A percentile compares a stretch with the other conserved stretches of the same genome.
phyloP scores from a whole-genome alignment of 1,139 yeast genomes.

The Suhomyces guaymorum region DNA sequence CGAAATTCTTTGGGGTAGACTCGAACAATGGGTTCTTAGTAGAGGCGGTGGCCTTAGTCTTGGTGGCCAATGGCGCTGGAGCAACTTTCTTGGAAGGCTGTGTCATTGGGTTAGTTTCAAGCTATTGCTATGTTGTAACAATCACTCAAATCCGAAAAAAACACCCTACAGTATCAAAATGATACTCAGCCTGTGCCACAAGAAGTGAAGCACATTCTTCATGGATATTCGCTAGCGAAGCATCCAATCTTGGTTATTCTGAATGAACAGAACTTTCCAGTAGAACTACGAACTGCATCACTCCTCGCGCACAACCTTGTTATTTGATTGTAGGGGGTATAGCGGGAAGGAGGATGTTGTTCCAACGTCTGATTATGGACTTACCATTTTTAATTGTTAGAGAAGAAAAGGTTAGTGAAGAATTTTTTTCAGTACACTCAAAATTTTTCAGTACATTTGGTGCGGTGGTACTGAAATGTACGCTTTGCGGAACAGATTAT shows the following conservation, averaged over 20 bases:
- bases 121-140: conserved; percentile 32
- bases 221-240: neutral
- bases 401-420: conserved; percentile 4
- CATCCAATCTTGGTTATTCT: neutral
- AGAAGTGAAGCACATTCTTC: conserved; percentile 40
- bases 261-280: conserved; percentile 2
- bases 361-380: conserved; percentile 29
- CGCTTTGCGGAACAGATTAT: too few relatives aligned
- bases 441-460: conserved; percentile 3
- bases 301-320: conserved; percentile 38
- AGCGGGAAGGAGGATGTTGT: conserved; percentile 30
- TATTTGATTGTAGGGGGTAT: conserved; percentile 19
- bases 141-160: conserved; percentile 29
- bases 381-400: conserved; percentile 27
- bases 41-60: conserved; percentile 25
- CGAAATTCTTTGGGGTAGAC: conserved; percentile 89
- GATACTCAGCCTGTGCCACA: conserved; percentile 53
- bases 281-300: conserved; percentile 26
- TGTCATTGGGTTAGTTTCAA: conserved; percentile 65
- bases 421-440: conserved; percentile 1
- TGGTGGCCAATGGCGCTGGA: conserved; percentile 53
- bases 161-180: conserved; percentile 46
- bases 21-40: conserved; percentile 65
- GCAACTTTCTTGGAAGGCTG: conserved; percentile 58
- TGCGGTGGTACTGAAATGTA: neutral